These are phyloP conservation scores for Gamarada debralockiae DNA, from an alignment of 495 filamentous ascomycete genomes.

Conservation along the genomic window DNA sequence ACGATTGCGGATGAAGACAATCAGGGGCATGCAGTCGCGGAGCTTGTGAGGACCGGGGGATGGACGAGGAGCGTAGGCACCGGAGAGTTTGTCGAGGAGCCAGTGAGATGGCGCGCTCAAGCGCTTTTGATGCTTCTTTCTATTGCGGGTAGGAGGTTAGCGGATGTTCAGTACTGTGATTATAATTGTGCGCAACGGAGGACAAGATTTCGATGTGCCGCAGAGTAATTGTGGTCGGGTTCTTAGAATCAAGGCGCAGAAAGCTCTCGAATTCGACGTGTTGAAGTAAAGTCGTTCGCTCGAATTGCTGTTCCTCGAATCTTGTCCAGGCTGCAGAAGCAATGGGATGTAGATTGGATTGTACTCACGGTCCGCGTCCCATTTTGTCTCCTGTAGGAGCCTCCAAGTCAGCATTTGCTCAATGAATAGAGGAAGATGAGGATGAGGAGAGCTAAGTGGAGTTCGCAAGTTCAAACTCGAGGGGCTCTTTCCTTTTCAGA, in stretches of 20 bases:
- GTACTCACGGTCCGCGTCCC: conserved; percentile 26
- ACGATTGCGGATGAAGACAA: conserved; percentile 98
- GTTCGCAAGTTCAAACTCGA: no score
- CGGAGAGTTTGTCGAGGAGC: conserved; percentile 99
- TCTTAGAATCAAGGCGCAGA: no score
- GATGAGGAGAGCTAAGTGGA: no score
- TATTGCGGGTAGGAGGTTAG: conserved; percentile 30
- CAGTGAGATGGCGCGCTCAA: conserved; percentile 97
- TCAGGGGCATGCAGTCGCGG: conserved; percentile 96
- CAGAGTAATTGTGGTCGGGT: no score
- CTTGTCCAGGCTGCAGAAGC: not conserved
- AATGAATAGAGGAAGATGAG: no score
- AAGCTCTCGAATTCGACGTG: not conserved
- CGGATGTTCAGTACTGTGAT: not conserved
- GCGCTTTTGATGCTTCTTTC: conserved; percentile 99
- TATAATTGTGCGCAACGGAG: no score
- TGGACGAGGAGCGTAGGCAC: conserved; percentile 92
- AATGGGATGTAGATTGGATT: not conserved
- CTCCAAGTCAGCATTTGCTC: no score
- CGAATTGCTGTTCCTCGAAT: no score
- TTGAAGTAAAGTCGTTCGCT: not conserved
- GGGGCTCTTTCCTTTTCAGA: no score
- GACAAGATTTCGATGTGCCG: no score
- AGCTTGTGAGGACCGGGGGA: conserved; percentile 98
- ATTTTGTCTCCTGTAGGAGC: conserved; percentile 5